Evolutionary conservation across 1,139 yeast species (phyloP), one percentile per base, ranked within the genome.

Genomic region (Lodderomyces theae): DNA sequence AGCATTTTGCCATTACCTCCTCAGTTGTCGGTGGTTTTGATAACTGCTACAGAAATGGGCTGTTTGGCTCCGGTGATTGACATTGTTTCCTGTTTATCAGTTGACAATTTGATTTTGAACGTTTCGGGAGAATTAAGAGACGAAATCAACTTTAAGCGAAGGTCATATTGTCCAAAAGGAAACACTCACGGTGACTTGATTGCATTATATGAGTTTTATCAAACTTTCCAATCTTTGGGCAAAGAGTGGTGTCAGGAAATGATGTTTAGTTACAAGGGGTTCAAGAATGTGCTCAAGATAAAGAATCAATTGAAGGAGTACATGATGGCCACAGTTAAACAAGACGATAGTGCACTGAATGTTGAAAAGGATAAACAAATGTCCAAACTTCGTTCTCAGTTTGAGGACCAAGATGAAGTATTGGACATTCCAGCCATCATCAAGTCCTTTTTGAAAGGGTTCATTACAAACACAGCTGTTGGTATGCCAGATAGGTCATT

Each of bases 401-500:
- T 70, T 18, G 51, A 51, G 16, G 61, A 56, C 10, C 51, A 49
- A 0, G 15, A 23, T 11, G 39, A 35, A 3, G 34, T 73, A 18
- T 51, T 78, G 40, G 82, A 82, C 48, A 74, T 83, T 34, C 77
- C 84, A 11, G 60, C 68, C 2, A 71, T 92, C 4, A 65, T 92
- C 41, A 86, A 86, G 57, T 75, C 89, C 7, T 94, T 94, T 60
- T 64, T 94, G 35, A 72, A 76, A 37, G 98, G 99, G 0, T 92
- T 76, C 53, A 74, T 87, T 23, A 75, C 83, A 42, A 90, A 92
- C 58, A 83, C 96, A 0, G 98, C 98, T 0, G 80, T 92, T 15
- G 95, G 97, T 5, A 80, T 87, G 80, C 96, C 98, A 0, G 98
- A 94, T 59, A 74, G 97, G 53, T 85, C 96, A 3, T 94, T 84